Evolutionary conservation across 2,329 filamentous ascomycete species (phyloP), one percentile per base, ranked within the genome.

Genomic region (Anthostomella pinea): DNA sequence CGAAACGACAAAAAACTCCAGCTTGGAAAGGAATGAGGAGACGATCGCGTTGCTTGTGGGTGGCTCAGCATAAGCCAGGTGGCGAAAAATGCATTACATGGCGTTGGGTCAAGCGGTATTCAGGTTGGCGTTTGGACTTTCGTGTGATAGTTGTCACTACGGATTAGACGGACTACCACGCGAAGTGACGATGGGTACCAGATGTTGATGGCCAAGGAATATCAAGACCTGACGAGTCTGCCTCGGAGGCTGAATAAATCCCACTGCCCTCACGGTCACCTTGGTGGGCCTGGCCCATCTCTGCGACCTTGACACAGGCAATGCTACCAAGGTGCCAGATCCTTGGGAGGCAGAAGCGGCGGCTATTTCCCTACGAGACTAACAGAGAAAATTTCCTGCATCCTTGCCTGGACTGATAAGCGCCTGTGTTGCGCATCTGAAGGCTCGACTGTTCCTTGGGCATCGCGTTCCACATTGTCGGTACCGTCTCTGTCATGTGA

Each of bases 1-100:
- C 74, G 77, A 57, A 77, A 77, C 64, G 73, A 76, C 59, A 79
- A 79, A 70, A 80, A 80, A 67, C 67, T 69, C 46, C 62, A 67
- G 42, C 56, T 70, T 9, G 51, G 54, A 24, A 49, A 49, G 35
- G 46, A 54, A 33, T n/a, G n/a, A n/a, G n/a, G n/a, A n/a, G n/a
- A n/a, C n/a, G n/a, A n/a, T n/a, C n/a, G n/a, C n/a, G n/a, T n/a
- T n/a, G n/a, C n/a, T n/a, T n/a, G n/a, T 26, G 31, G 26, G 25
- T 35, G 30, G 21, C 30, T 41, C 29, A 14, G 15, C 26, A 28
- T 27, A 16, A 25, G 31, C 28, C 29, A 36, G 27, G 20, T 36
- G 31, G 23, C 24, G 32, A 35, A 16, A 11, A 41, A 39, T 59
- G 57, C 57, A 59, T 60, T 45, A 38, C 23, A 38, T 33, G 56